These are phyloP conservation scores for Microbotryum violaceum DNA, from an alignment of 1,284 basidiomycete species.

Conservation along the genomic window DNA sequence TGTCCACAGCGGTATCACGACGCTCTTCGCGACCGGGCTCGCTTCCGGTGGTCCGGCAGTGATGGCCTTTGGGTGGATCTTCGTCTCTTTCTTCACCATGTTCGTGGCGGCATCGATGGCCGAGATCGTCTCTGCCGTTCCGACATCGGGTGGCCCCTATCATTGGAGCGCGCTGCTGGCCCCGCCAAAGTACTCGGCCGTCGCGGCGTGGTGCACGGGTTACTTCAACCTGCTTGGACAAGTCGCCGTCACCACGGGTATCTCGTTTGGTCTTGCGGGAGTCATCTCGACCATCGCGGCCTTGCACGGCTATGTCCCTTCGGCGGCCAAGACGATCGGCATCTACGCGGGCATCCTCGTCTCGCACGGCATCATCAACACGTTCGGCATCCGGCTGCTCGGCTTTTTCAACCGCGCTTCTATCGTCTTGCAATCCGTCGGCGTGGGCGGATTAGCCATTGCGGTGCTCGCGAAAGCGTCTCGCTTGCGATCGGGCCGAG, in stretches of 20 bases:
- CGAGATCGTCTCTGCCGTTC: conserved; percentile 49
- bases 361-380: conserved; percentile 60
- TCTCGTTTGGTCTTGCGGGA: conserved; percentile 55
- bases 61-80: conserved; percentile 50
- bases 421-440: conserved; percentile 62
- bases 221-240: conserved; percentile 59
- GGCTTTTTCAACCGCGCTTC: conserved; percentile 62
- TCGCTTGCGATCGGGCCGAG: conserved; percentile 56
- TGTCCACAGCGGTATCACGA: conserved; percentile 19
- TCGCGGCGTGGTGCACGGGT: conserved; percentile 33
- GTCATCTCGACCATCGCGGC: conserved; percentile 59
- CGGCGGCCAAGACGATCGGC: conserved; percentile 55
- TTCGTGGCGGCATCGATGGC: conserved; percentile 35
- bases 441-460: conserved; percentile 58
- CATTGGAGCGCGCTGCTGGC: conserved; percentile 21
- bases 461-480: conserved; percentile 60
- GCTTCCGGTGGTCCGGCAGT: conserved; percentile 59
- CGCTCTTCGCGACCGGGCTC: conserved; percentile 39
- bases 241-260: conserved; percentile 54
- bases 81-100: conserved; percentile 44
- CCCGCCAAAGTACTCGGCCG: conserved; percentile 14
- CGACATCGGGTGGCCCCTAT: conserved; percentile 55
- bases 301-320: conserved; percentile 52
- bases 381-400: conserved; percentile 57
- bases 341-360: conserved; percentile 63